A percentile compares a stretch with the other conserved stretches of the same genome.
Evolutionary conservation across 371 early-diverging fungal species (phyloP).

Genomic region (Apophysomyces elegans): DNA sequence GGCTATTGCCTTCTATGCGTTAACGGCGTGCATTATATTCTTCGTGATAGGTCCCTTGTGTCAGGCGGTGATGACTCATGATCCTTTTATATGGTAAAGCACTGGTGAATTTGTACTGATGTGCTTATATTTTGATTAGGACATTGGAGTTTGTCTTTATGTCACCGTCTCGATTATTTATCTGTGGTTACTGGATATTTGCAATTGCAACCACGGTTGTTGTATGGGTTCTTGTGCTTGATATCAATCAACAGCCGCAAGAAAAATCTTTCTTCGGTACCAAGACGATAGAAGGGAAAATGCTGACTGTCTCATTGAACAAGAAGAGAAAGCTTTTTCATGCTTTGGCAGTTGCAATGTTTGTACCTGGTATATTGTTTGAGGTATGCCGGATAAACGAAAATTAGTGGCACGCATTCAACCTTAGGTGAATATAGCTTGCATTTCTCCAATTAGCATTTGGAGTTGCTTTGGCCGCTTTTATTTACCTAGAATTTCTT

Average conservation of each 20-base stretch:
- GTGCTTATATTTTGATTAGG: slow-evolving; percentile 32
- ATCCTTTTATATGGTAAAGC: slow-evolving; percentile 67
- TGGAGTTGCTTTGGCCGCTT: slow-evolving; percentile 71
- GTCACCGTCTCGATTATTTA: slow-evolving; percentile 46
- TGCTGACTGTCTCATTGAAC: slow-evolving; percentile 60
- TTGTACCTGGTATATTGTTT: slow-evolving; percentile 78
- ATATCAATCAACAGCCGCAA: slow-evolving; percentile 35
- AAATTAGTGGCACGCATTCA: too few relatives aligned
- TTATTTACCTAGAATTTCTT: slow-evolving; percentile 81
- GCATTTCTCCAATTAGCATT: slow-evolving; percentile 82
- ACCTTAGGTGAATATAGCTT: slow-evolving; percentile 41
- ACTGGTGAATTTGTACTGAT: too few relatives aligned
- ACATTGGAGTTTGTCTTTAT: slow-evolving; percentile 56
- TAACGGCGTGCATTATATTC: slow-evolving; percentile 43
- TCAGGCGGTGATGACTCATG: slow-evolving; percentile 38
- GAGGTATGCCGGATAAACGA: slow-evolving; percentile 58
- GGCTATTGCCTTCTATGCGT: slow-evolving; percentile 42
- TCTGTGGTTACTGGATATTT: slow-evolving; percentile 66
- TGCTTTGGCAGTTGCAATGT: slow-evolving; percentile 81
- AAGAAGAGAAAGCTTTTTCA: slow-evolving; percentile 89
- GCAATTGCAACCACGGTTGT: slow-evolving; percentile 58
- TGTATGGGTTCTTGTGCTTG: slow-evolving; percentile 56
- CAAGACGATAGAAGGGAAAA: slow-evolving; percentile 26
- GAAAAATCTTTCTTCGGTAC: slow-evolving; percentile 27
- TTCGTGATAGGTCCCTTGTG: slow-evolving; percentile 57